These are phyloP conservation scores for Themeda triandra DNA, from an alignment of 176 grass and related monocot genomes.

Conservation along the genomic window DNA sequence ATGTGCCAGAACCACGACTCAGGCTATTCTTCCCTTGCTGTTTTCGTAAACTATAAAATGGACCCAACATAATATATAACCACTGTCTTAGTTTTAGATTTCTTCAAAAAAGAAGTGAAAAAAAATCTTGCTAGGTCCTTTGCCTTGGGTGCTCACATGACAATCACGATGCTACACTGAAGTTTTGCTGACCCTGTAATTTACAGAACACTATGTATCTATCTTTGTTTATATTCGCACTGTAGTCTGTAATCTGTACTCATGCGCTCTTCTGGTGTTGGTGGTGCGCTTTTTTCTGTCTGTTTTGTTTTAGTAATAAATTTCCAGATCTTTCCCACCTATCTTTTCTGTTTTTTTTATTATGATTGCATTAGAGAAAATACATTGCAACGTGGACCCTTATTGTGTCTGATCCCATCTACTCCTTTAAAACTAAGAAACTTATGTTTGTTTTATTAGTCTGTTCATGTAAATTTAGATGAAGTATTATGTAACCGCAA, in stretches of 20 bases:
- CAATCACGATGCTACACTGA: not conserved
- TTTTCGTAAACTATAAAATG: not conserved
- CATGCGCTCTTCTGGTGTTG: not conserved
- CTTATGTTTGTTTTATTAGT: not conserved
- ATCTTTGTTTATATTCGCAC: conserved; percentile 8
- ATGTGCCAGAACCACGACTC: not conserved
- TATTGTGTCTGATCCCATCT: not conserved
- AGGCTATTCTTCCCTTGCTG: not conserved
- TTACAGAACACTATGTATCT: not conserved
- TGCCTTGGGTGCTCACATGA: not conserved
- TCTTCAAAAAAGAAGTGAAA: not conserved
- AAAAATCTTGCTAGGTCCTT: not conserved
- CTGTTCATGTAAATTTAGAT: not conserved
- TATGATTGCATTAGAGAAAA: not conserved
- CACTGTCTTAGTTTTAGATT: not conserved
- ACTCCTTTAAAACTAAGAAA: not conserved
- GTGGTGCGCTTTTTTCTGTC: not conserved
- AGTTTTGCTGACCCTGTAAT: not conserved
- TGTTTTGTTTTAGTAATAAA: conserved; percentile 18
- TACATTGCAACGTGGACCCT: not conserved
- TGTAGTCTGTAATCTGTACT: not conserved
- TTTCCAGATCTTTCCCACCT: not conserved
- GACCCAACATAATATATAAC: not conserved
- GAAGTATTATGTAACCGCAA: not conserved
- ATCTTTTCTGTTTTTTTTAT: not conserved